Conservation (phyloP, 2,329 filamentous ascomycete species). For the Endocalyx cinctus region DNA sequence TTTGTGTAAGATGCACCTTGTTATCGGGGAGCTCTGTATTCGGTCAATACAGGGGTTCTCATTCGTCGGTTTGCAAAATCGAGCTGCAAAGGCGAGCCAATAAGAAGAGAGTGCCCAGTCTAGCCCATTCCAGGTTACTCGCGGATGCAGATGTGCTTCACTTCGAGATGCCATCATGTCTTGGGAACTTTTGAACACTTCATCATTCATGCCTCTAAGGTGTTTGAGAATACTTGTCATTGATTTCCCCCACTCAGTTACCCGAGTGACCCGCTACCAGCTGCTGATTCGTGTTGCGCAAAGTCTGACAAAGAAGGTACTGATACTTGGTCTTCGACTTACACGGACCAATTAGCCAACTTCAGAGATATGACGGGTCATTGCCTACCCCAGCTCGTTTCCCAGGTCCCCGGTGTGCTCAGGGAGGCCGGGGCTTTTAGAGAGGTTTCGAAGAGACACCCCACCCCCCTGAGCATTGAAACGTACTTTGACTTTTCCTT, state of each 20-base stretch:
- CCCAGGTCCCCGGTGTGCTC: constrained; percentile 24
- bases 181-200: constrained; percentile 27
- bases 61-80: constrained; percentile 21
- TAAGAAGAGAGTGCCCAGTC: constrained; percentile 17
- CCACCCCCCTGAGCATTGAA: constrained; percentile 16
- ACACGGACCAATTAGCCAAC: constrained; percentile 27
- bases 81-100: constrained; percentile 20
- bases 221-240: constrained; percentile 25
- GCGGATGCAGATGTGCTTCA: constrained; percentile 25
- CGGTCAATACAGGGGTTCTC: constrained; percentile 20
- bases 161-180: constrained; percentile 27
- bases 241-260: constrained; percentile 28
- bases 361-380: constrained; percentile 14
- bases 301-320: constrained; percentile 27
- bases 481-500: constrained; percentile 25
- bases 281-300: constrained; percentile 29
- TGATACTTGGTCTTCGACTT: constrained; percentile 27
- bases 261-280: constrained; percentile 27
- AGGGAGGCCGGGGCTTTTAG: constrained; percentile 22
- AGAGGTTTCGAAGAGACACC: constrained; percentile 15
- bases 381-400: constrained; percentile 25
- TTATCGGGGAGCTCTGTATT: constrained; percentile 18
- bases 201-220: constrained; percentile 24
- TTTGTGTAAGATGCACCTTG: too few relatives aligned
- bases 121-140: constrained; percentile 22